A percentile compares a stretch with the other conserved stretches of the same genome.
Conservation (phyloP, 1,139 yeast species). For the Debaryomycetaceae sp. region DNA sequence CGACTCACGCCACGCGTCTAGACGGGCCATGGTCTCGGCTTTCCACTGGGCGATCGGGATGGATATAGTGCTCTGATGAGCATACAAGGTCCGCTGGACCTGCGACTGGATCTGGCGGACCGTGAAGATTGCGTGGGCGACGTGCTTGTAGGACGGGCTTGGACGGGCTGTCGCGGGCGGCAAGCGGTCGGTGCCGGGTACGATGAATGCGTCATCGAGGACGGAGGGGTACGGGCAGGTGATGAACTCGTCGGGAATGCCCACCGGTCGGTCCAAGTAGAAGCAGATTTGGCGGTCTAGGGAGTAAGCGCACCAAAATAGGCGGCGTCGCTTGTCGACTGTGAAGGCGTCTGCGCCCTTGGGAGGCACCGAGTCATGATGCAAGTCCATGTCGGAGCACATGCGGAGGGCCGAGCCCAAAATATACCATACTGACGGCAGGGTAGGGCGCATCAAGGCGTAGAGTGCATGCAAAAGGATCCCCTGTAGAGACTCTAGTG, state of each 20-base stretch:
- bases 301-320: conserved; percentile 86
- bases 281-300: conserved; percentile 72
- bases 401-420: conserved; percentile 71
- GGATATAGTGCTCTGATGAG: conserved; percentile 56
- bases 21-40: conserved; percentile 31
- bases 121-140: conserved; percentile 55
- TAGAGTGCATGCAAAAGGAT: conserved; percentile 57
- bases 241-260: conserved; percentile 62
- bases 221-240: conserved; percentile 59
- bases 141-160: conserved; percentile 49
- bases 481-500: conserved; percentile 65
- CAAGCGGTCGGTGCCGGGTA: conserved; percentile 11
- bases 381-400: conserved; percentile 77
- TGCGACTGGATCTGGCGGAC: conserved; percentile 70
- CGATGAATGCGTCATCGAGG: conserved; percentile 59
- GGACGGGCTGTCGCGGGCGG: not conserved
- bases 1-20: conserved; percentile 51
- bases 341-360: conserved; percentile 40
- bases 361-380: conserved; percentile 12
- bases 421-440: conserved; percentile 90
- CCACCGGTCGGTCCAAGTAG: conserved; percentile 63
- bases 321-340: conserved; percentile 60
- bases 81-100: conserved; percentile 61
- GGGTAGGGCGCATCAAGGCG: conserved; percentile 64
- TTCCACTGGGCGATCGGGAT: conserved; percentile 45